phyloP scores from a whole-genome alignment of 2,329 filamentous ascomycete species.

The Cladosporium sp. region DNA sequence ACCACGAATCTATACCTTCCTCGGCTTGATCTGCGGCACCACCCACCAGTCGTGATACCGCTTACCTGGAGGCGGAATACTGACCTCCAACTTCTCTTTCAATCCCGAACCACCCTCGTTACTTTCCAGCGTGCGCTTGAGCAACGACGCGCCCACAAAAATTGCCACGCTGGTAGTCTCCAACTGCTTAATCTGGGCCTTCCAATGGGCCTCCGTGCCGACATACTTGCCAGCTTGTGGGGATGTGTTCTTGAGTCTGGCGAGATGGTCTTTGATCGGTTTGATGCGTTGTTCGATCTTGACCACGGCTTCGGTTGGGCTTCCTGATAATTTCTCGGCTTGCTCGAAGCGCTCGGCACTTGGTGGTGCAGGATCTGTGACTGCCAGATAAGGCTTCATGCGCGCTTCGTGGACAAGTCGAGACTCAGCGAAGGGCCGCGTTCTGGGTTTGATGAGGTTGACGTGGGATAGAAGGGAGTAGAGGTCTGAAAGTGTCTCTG shows the following conservation, averaged over 20 bases:
- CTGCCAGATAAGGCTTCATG: conserved; percentile 73
- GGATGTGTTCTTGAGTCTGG: conserved; percentile 34
- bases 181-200: conserved; percentile 28
- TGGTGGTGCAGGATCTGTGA: conserved; percentile 65
- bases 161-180: conserved; percentile 30
- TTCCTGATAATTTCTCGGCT: conserved; percentile 13
- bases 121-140: conserved; percentile 20
- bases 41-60: conserved; percentile 44
- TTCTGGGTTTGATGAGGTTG: conserved; percentile 45
- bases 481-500: conserved; percentile 42
- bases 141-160: conserved; percentile 22
- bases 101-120: conserved; percentile 1
- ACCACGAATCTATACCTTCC: not conserved
- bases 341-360: conserved; percentile 56
- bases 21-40: conserved; percentile 36
- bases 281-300: conserved; percentile 25
- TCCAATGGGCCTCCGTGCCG: conserved; percentile 37
- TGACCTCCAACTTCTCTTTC: conserved; percentile 27
- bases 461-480: conserved; percentile 63
- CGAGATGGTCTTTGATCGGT: conserved; percentile 33
- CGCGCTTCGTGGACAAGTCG: conserved; percentile 72
- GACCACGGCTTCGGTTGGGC: not conserved
- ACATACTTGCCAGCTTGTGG: conserved; percentile 29
- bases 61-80: conserved; percentile 34
- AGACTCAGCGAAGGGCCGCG: conserved; percentile 62